Conservation (phyloP, 495 filamentous ascomycete species). For the Poronia punctata region DNA sequence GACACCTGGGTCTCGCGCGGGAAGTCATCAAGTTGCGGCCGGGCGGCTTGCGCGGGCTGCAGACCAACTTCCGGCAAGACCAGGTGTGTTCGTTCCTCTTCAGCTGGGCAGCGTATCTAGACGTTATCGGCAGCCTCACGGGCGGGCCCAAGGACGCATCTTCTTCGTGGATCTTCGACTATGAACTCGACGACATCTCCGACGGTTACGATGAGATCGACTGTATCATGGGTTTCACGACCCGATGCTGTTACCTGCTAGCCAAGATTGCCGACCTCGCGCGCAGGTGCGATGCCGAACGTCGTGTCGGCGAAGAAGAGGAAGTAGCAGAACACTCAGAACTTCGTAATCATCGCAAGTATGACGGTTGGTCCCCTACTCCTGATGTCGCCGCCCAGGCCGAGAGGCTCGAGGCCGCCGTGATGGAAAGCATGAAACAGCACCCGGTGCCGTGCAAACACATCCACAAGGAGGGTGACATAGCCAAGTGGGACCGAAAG, state of each 20-base stretch:
- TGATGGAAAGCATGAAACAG: constrained; percentile 40
- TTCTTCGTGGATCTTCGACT: constrained; percentile 34
- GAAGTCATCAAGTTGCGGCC: constrained; percentile 63
- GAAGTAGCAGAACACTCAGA: no score
- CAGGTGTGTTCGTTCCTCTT: constrained; percentile 71
- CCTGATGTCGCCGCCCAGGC: constrained; percentile 48
- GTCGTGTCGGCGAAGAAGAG: constrained; percentile 43
- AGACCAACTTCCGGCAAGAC: constrained; percentile 48
- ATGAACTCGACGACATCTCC: constrained; percentile 42
- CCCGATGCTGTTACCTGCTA: constrained; percentile 61
- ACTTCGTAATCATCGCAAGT: constrained; percentile 44
- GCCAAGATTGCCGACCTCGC: constrained; percentile 69
- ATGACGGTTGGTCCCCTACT: constrained; percentile 53
- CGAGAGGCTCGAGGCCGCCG: constrained; percentile 44
- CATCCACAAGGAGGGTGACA: constrained; percentile 38
- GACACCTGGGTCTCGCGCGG: constrained; percentile 68
- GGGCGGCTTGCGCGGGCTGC: constrained; percentile 50
- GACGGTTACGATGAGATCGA: constrained; percentile 62
- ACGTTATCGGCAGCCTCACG: constrained; percentile 70
- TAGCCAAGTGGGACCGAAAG: constrained; percentile 45
- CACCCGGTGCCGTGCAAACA: constrained; percentile 39
- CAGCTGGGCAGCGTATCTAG: constrained; percentile 82
- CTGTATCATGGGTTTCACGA: constrained; percentile 75
- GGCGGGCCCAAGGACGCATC: constrained; percentile 40
- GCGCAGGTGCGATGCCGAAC: constrained; percentile 57